A percentile compares a stretch with the other conserved stretches of the same genome.
Conservation (phyloP, 139 green algal species). For the Marvania coccoides region DNA sequence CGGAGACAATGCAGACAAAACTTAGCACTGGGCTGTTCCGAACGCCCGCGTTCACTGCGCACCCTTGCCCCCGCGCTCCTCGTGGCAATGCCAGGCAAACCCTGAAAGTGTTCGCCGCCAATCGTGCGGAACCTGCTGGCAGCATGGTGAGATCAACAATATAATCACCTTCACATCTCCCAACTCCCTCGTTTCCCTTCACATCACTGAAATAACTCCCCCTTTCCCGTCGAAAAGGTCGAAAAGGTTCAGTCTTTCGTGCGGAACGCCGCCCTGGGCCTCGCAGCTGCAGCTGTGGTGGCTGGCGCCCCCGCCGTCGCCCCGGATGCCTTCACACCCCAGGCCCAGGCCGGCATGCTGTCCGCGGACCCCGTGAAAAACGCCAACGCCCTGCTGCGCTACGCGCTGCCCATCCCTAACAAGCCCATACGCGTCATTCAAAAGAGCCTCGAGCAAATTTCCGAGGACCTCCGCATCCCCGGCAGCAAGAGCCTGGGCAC, state of each 20-base stretch:
- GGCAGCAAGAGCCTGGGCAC: slow-evolving; percentile 75
- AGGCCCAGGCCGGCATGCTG: slow-evolving; percentile 8
- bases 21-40: too few species aligned
- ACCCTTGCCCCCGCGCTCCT: too few species aligned
- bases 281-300: slow-evolving; percentile 3
- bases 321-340: not conserved
- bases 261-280: slow-evolving; percentile 5
- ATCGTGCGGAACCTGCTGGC: too few species aligned
- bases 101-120: too few species aligned
- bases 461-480: slow-evolving; percentile 79
- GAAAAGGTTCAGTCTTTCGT: slow-evolving; percentile 4
- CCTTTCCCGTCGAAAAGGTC: not conserved
- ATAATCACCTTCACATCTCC: too few species aligned
- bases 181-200: not conserved
- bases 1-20: too few species aligned
- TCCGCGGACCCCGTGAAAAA: slow-evolving; percentile 75
- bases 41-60: too few species aligned
- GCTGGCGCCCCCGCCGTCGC: not conserved
- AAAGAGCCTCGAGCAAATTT: slow-evolving; percentile 82
- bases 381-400: slow-evolving; percentile 78
- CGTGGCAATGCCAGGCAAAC: too few species aligned
- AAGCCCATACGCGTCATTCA: slow-evolving; percentile 85
- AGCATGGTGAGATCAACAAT: too few species aligned
- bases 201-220: not conserved
- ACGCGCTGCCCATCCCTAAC: slow-evolving; percentile 92